Conservation (phyloP, 208 protist genomes). For the Trichomonas vaginalis region DNA sequence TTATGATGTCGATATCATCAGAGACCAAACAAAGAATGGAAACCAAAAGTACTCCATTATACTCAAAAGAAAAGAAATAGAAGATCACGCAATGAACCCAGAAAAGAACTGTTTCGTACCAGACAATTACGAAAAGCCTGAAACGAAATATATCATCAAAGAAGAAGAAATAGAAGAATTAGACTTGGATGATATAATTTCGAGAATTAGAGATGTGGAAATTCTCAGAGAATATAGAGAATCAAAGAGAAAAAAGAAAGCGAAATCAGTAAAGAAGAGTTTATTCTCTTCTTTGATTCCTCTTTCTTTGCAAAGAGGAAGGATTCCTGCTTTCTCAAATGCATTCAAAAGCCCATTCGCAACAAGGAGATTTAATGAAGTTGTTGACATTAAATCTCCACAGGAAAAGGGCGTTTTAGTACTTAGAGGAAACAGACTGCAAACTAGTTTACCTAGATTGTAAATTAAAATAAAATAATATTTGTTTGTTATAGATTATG, state of each 20-base stretch:
- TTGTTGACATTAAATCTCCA: neutral
- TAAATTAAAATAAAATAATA: no score
- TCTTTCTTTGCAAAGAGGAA: neutral
- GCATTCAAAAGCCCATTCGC: neutral
- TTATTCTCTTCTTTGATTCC: neutral
- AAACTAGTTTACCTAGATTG: neutral
- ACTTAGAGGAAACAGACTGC: neutral
- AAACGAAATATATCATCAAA: neutral
- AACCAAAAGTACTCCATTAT: neutral
- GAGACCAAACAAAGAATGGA: neutral
- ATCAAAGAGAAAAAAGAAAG: neutral
- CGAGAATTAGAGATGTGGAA: neutral
- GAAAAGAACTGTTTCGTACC: neutral
- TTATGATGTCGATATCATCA: neutral
- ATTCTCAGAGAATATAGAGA: neutral
- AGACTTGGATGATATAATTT: neutral
- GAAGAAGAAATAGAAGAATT: neutral
- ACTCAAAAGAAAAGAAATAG: neutral
- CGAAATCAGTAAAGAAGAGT: neutral
- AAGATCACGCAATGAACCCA: neutral
- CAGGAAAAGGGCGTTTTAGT: neutral
- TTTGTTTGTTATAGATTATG: no score
- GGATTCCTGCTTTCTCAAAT: neutral
- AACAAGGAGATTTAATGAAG: neutral
- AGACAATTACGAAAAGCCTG: neutral